Percentiles rank a stretch among this genome's conserved stretches.
These are phyloP conservation scores for Wickerhamomyces canadensis DNA, from an alignment of 805 yeast genomes.

Conservation along the genomic window DNA sequence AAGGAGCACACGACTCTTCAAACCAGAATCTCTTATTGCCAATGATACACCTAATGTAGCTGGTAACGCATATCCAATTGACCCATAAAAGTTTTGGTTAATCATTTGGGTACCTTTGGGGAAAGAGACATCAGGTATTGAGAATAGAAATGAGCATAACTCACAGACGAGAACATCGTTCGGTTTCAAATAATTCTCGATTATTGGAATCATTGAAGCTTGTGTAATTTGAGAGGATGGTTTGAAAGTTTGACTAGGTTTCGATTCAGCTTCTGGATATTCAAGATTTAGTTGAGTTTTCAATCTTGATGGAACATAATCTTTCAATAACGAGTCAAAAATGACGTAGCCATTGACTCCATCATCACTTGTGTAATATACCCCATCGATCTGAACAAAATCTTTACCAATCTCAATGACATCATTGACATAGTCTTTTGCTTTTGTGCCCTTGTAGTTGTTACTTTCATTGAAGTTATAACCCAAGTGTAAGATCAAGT, in stretches of 20 bases:
- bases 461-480: slow-evolving; percentile 58
- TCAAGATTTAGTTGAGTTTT: too few relatives aligned
- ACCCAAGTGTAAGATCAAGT: slow-evolving; percentile 67
- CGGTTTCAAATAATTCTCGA: slow-evolving; percentile 45
- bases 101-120: slow-evolving; percentile 48
- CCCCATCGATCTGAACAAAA: slow-evolving; percentile 15
- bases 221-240: slow-evolving; percentile 28
- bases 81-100: slow-evolving; percentile 61
- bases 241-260: slow-evolving; percentile 7
- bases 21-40: slow-evolving; percentile 42
- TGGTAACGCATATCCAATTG: slow-evolving; percentile 62
- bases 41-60: slow-evolving; percentile 58
- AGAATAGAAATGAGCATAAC: slow-evolving; percentile 63
- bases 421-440: slow-evolving; percentile 9
- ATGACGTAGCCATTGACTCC: slow-evolving; percentile 19
- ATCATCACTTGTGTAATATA: slow-evolving; percentile 4
- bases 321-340: slow-evolving; percentile 10
- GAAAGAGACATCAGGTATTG: slow-evolving; percentile 50
- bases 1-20: slow-evolving; percentile 39
- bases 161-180: slow-evolving; percentile 58
- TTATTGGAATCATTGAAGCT: slow-evolving; percentile 45
- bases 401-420: slow-evolving; percentile 23
- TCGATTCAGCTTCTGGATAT: slow-evolving; percentile 10
- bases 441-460: slow-evolving; percentile 11
- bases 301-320: slow-evolving; percentile 9